Evolutionary conservation across 2,329 filamentous ascomycete species (phyloP).

Genomic region (Grosmannia penicillata): DNA sequence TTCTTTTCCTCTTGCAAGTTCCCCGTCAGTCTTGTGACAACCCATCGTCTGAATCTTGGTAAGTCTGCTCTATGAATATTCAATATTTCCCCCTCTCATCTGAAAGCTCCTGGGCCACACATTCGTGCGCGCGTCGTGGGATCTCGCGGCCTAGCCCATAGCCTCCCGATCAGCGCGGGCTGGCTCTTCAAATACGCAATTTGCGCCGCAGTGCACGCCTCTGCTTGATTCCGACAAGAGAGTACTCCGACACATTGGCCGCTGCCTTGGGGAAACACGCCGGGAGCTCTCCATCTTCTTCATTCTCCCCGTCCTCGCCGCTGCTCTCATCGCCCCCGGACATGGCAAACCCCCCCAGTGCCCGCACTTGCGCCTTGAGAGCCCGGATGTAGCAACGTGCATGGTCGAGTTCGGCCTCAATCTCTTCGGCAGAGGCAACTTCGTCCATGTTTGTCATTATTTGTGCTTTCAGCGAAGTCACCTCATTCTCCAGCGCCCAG

Average conservation of each 20-base stretch:
- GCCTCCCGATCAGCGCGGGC: no score
- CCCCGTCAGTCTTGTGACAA: no score
- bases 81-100: no score
- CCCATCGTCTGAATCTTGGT: no score
- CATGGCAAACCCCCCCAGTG: not conserved
- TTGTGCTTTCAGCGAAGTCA: not conserved
- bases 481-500: constrained; percentile 1
- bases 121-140: no score
- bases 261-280: not conserved
- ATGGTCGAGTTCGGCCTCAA: not conserved
- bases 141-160: no score
- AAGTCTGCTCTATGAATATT: no score
- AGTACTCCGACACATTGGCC: not conserved
- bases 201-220: not conserved
- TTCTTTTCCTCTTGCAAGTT: no score
- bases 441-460: not conserved
- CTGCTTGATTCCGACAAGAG: not conserved
- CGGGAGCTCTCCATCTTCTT: not conserved
- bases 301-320: not conserved
- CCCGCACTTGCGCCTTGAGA: constrained; percentile 1
- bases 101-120: no score
- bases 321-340: not conserved
- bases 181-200: not conserved
- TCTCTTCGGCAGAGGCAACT: not conserved
- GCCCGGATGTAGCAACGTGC: not conserved